Evolutionary conservation across 371 early-diverging fungal species (phyloP).

Genomic region (Vairimorpha apis): DNA sequence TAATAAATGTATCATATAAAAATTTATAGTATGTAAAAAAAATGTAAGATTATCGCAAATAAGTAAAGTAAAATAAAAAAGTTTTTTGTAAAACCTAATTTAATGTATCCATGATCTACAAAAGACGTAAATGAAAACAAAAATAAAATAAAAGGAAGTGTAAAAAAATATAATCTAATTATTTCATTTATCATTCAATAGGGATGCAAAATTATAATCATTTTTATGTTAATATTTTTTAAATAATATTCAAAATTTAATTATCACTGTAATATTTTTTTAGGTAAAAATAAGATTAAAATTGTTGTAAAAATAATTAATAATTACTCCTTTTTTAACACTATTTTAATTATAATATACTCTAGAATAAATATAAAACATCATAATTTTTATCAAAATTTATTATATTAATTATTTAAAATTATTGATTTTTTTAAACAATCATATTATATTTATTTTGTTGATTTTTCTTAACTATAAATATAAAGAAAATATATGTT

Average conservation of each 20-base stretch:
- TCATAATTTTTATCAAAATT: too few species aligned
- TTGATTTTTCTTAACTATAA: too few species aligned
- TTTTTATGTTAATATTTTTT: background rate
- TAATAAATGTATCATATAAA: constrained; percentile 15
- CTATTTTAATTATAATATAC: too few species aligned
- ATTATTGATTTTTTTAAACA: too few species aligned
- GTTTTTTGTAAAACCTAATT: constrained; percentile 25
- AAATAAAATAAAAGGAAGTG: background rate
- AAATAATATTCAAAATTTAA: too few species aligned
- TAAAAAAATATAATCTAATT: background rate
- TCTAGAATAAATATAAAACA: too few species aligned
- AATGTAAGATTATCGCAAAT: constrained; percentile 7
- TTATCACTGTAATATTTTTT: too few species aligned
- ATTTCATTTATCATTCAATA: background rate
- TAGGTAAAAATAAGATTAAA: too few species aligned
- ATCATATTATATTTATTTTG: too few species aligned
- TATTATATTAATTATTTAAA: too few species aligned
- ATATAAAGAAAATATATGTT: background rate
- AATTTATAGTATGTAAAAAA: constrained; percentile 1
- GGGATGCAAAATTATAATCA: background rate
- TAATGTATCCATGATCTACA: constrained; percentile 8
- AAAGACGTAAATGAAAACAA: background rate
- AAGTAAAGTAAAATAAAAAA: constrained; percentile 33
- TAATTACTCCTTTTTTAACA: too few species aligned
- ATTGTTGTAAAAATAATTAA: too few species aligned